Conservation (phyloP, 805 yeast genomes). For the Barnettozyma pratensis region DNA sequence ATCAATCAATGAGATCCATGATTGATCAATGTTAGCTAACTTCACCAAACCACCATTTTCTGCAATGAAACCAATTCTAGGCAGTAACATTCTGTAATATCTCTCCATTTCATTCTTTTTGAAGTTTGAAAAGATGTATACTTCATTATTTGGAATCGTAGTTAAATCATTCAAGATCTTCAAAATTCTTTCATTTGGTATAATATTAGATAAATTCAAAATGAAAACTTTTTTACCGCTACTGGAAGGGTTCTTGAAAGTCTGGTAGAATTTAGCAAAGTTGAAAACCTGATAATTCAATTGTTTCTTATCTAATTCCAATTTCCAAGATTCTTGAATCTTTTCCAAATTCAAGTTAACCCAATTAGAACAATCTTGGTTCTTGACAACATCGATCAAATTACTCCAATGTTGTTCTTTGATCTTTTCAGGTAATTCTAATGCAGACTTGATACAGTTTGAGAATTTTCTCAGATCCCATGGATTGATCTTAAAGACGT, state of each 20-base stretch:
- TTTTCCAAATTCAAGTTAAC: constrained; percentile 48
- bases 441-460: constrained; percentile 54
- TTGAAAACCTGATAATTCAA: constrained; percentile 29
- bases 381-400: constrained; percentile 51
- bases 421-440: constrained; percentile 60
- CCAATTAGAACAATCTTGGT: constrained; percentile 77
- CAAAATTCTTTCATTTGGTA: constrained; percentile 59
- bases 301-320: constrained; percentile 35
- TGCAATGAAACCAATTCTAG: constrained; percentile 76
- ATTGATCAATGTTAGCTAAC: constrained; percentile 36
- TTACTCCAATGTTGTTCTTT: constrained; percentile 56
- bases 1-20: constrained; percentile 16
- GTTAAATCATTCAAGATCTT: constrained; percentile 55
- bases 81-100: constrained; percentile 53
- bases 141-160: constrained; percentile 42
- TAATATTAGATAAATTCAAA: constrained; percentile 38
- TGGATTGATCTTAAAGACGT: constrained; percentile 80
- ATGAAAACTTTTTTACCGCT: constrained; percentile 38
- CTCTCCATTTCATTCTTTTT: constrained; percentile 62
- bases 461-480: constrained; percentile 77
- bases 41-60: constrained; percentile 85
- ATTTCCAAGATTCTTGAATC: constrained; percentile 49
- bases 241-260: constrained; percentile 19
- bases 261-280: constrained; percentile 21
- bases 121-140: constrained; percentile 66